Percentiles rank a stretch among this genome's conserved stretches.
phyloP scores from a whole-genome alignment of 176 grass and related monocot genomes.

The Raddia distichophylla region DNA sequence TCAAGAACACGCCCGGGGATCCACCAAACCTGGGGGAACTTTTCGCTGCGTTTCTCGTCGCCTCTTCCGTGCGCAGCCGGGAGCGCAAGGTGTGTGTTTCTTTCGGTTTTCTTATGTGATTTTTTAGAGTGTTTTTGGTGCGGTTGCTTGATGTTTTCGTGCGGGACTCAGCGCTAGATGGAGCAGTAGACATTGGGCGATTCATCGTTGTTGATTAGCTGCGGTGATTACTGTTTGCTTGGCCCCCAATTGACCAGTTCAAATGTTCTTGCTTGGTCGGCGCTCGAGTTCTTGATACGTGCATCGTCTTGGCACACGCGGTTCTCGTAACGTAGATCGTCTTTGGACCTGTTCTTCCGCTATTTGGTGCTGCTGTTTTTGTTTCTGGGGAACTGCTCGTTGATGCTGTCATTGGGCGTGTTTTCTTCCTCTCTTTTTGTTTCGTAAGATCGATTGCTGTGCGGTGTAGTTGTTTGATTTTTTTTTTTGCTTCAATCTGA shows the following conservation, averaged over 20 bases:
- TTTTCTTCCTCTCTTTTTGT: background rate
- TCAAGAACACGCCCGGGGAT: conserved; percentile 8
- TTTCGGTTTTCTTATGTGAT: background rate
- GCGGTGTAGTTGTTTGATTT: background rate
- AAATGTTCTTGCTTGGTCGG: conserved; percentile 1
- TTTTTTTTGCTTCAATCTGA: background rate
- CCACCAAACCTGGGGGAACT: background rate
- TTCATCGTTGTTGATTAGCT: background rate
- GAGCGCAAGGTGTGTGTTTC: conserved; percentile 30
- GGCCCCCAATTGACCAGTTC: background rate
- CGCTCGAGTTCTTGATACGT: background rate
- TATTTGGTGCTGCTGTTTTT: background rate
- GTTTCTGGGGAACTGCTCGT: background rate
- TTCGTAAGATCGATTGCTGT: background rate
- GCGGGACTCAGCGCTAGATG: background rate
- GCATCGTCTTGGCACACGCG: background rate
- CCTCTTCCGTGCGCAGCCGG: background rate
- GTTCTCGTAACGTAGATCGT: background rate
- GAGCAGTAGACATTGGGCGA: background rate
- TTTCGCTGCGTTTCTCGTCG: background rate
- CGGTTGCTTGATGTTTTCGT: conserved; percentile 5
- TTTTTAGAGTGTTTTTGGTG: background rate
- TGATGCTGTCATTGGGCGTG: background rate
- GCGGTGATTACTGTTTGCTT: background rate
- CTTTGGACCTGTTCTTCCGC: background rate